Evolutionary conservation across 192 early-diverging fungal genomes (phyloP), one percentile per base, ranked within the genome.

Genomic region (Linnemannia exigua): DNA sequence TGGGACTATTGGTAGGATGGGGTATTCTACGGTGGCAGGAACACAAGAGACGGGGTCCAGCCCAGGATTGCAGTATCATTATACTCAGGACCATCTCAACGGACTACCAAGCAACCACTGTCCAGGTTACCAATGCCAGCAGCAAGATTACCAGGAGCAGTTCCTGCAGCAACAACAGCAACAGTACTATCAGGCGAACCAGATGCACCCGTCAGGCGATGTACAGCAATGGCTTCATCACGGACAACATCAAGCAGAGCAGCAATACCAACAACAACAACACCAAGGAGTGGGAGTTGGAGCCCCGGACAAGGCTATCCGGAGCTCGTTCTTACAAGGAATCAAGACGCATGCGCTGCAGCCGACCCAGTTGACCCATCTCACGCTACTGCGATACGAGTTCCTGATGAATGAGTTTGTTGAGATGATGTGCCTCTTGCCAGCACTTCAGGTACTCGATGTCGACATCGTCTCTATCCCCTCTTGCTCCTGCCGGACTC

Each of bases 321-420:
- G 72, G 47, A 82, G 47, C 33, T 74, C 75, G 8, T 70, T 82
- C 15, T 47, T 77, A 47, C 70, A 77, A 20, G 61, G 35, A 31
- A 77, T 82, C n/a, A 58, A 77, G 63, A 67, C 68, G 20, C 52
- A 72, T 3, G 22, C 61, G 28, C 37, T 67, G 28, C 74, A 76
- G 25, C 50, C 58, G 0, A 51, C 61, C 12, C 81, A 72, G 28
- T 37, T 82, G 70, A 82, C 81, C 31, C 69, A 77, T 25, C 46
- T 82, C 35, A 67, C 69, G 7, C 44, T 82, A 2, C 46, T 68
- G 22, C 75, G 70, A 8, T 82, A 82, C 50, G 72, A 82, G 58
- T 82, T 82, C 36, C 33, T 38, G 36, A 44, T 76, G 81, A 47
- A 72, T 22, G 81, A 82, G 61, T 77, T 75, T 35, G 37, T 82